phyloP scores from a whole-genome alignment of 2,329 filamentous ascomycete genomes.

The Alternaria sp. region DNA sequence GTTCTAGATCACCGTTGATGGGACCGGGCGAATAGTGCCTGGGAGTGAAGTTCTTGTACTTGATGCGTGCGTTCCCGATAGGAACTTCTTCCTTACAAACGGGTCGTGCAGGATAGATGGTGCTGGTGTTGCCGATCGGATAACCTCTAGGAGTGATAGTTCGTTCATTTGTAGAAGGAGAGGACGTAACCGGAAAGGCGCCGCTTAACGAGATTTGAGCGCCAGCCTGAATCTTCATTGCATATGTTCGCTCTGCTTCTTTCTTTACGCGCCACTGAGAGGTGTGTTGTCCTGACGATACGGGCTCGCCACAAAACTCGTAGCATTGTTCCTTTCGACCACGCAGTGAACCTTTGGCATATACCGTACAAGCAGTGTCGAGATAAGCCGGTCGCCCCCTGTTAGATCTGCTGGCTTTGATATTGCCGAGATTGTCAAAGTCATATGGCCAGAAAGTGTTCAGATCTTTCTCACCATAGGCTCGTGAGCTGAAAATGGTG shows the following conservation, averaged over 20 bases:
- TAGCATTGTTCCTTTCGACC: background rate
- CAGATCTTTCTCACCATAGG: slow-evolving; percentile 35
- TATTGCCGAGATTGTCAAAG: slow-evolving; percentile 46
- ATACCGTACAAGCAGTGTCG: slow-evolving; percentile 21
- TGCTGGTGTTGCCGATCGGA: background rate
- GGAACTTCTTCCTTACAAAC: background rate
- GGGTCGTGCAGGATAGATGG: background rate
- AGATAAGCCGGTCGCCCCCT: slow-evolving; percentile 50
- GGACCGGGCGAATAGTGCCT: background rate
- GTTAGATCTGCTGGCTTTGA: slow-evolving; percentile 46
- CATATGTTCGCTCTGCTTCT: background rate
- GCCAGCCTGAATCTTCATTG: background rate
- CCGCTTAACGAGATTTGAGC: slow-evolving; percentile 1
- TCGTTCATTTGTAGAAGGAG: background rate
- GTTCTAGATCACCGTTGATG: background rate
- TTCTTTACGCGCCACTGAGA: background rate
- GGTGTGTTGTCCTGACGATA: background rate
- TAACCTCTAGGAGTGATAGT: background rate
- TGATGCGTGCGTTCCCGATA: background rate
- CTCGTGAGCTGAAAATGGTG: slow-evolving; percentile 44
- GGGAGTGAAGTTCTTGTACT: background rate
- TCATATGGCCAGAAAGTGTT: slow-evolving; percentile 51
- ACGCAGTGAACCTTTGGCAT: slow-evolving; percentile 22
- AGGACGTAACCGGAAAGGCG: background rate
- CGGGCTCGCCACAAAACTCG: slow-evolving; percentile 3